These are phyloP conservation scores for Xylariaceae sp. DNA, from an alignment of 2,329 filamentous ascomycete species.

Conservation along the genomic window DNA sequence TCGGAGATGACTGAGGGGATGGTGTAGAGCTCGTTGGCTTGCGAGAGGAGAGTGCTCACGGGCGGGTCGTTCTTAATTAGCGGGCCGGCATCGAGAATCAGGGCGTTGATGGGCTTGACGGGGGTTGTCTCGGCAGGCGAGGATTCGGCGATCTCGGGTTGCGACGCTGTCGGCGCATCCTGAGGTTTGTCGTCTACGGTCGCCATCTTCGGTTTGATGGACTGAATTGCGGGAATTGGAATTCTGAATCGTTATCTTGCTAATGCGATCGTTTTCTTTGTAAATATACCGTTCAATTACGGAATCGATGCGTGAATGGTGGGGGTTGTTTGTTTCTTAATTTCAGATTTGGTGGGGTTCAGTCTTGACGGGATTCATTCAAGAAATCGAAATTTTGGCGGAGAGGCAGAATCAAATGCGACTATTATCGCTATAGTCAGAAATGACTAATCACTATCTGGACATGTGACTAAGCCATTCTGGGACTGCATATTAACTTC, in stretches of 20 bases:
- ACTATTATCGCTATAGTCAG: neutral
- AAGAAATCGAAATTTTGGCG: conserved; percentile 27
- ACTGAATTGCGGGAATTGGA: neutral
- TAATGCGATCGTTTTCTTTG: neutral
- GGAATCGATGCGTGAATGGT: neutral
- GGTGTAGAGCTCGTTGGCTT: conserved; percentile 73
- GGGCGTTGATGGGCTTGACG: conserved; percentile 67
- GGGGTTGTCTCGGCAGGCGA: conserved; percentile 5
- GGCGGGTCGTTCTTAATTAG: conserved; percentile 90
- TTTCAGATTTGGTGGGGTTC: conserved; percentile 22
- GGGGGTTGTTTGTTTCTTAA: conserved; percentile 13
- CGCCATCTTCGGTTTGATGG: conserved; percentile 9
- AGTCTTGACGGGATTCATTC: neutral
- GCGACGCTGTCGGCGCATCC: conserved; percentile 16
- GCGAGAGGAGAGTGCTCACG: conserved; percentile 72
- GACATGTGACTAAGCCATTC: neutral
- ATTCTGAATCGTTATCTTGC: neutral
- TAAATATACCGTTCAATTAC: no score
- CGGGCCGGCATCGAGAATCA: conserved; percentile 86
- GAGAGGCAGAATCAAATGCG: conserved; percentile 20
- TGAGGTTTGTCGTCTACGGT: conserved; percentile 6
- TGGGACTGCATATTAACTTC: neutral
- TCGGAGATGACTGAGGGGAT: conserved; percentile 82
- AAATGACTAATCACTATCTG: neutral
- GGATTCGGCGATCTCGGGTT: neutral